Conservation (phyloP, 2,329 filamentous ascomycete species). For the Escovopsis sp. region DNA sequence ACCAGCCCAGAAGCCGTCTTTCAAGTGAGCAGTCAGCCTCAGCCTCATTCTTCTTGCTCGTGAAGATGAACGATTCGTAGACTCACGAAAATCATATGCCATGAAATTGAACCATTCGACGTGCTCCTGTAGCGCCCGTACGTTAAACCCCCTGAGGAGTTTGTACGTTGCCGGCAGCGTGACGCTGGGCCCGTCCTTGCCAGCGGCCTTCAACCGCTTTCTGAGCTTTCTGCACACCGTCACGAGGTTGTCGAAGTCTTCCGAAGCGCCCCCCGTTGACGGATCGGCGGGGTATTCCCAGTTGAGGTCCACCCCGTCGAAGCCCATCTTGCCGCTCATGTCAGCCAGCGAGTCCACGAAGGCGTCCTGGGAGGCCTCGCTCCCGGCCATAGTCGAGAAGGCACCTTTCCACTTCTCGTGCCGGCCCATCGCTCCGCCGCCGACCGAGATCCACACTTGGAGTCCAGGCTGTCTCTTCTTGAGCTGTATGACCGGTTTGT, state of each 20-base stretch:
- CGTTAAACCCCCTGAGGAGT: constrained; percentile 8
- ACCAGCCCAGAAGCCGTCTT: constrained; percentile 25
- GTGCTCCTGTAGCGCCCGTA: constrained; percentile 4
- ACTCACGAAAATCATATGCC: constrained; percentile 24
- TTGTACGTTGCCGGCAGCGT: constrained; percentile 5
- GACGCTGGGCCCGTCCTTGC: neutral
- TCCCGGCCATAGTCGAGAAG: constrained; percentile 12
- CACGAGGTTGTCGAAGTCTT: constrained; percentile 13
- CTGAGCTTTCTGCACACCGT: constrained; percentile 8
- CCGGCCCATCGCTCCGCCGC: constrained; percentile 21
- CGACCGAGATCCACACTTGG: constrained; percentile 7
- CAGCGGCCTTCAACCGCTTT: constrained; percentile 7
- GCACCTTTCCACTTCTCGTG: constrained; percentile 12
- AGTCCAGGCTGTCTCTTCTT: neutral
- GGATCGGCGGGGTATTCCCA: constrained; percentile 16
- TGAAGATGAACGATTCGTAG: neutral
- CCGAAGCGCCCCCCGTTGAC: constrained; percentile 12
- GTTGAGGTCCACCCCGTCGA: constrained; percentile 18
- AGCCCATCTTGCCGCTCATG: constrained; percentile 13
- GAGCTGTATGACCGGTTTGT: constrained; percentile 1
- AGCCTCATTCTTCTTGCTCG: too few species aligned
- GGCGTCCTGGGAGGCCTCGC: constrained; percentile 10
- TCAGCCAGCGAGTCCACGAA: constrained; percentile 22
- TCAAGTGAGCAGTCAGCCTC: neutral
- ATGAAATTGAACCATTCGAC: constrained; percentile 31